Evolutionary conservation across 73 alveolate species (phyloP), one percentile per base, ranked within the genome.

Genomic region (Paramecium biaurelia): DNA sequence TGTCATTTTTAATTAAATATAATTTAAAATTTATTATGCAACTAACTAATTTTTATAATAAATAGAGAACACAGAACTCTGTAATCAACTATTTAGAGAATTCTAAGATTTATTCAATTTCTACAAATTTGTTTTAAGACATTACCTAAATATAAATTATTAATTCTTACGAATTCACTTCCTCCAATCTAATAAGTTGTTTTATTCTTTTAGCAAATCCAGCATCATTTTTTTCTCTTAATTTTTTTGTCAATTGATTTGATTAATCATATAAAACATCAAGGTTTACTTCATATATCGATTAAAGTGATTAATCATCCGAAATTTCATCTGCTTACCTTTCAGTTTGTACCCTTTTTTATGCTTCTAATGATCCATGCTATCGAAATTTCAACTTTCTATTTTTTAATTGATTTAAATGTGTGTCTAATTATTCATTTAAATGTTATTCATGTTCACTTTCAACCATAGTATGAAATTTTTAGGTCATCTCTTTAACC

Each of bases 401-500:
- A 26, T 70, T 70, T 30, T 30, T 70, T 15, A 30, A 70, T 70
- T 70, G 37, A 70, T 70, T 70, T 28, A 70, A 37, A 28, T 70
- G 37, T 14, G 24, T 70, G 11, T 70, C 53, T 28, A 70, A 37
- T 18, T 70, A 12, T 14, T 70, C 85, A 28, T 70, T 70, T 18
- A 30, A 26, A 6, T 70, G 20, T 14, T 70, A 70, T 70, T 70
- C 45, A 23, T 30, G 45, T 9, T 70, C 85, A 32, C 53, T 70
- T 32, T 70, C 85, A 70, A 70, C 20, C 53, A 70, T 30, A 2
- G 85, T 70, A 70, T 70, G 45, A 32, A 70, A 70, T 70, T 70
- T 70, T 20, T 70, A 70, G 4, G 49, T 70, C 37, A 70, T 18
- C 30, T 70, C 53, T 23, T 32, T 70, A 30, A 70, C 37, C 23